Conservation (phyloP, 2,329 filamentous ascomycete species). For the Fusarium coicis region DNA sequence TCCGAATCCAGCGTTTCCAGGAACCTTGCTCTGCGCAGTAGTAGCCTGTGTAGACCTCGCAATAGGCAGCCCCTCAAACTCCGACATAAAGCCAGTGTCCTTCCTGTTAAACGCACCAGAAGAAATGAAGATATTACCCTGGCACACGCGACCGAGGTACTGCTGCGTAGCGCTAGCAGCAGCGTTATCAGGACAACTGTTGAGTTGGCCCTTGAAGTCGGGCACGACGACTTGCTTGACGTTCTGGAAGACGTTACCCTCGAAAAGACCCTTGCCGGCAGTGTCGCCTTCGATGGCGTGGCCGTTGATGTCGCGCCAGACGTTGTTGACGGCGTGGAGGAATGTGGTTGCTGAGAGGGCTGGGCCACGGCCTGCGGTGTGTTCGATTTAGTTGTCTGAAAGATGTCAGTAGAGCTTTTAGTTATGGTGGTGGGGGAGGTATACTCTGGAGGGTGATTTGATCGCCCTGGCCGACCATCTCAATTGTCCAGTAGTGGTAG, state of each 20-base stretch:
- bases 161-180: constrained; percentile 20
- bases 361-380: constrained; percentile 43
- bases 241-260: constrained; percentile 43
- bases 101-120: constrained; percentile 11
- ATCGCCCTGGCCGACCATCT: constrained; percentile 27
- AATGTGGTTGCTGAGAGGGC: constrained; percentile 44
- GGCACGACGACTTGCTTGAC: constrained; percentile 32
- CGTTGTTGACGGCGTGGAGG: constrained; percentile 47
- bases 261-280: constrained; percentile 41
- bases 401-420: not conserved
- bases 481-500: constrained; percentile 57
- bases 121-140: constrained; percentile 19
- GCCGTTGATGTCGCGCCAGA: constrained; percentile 43
- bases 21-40: constrained; percentile 1
- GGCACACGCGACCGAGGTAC: constrained; percentile 21
- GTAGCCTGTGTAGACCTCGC: constrained; percentile 5
- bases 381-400: constrained; percentile 21
- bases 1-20: constrained; percentile 4
- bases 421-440: not conserved
- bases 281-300: constrained; percentile 44
- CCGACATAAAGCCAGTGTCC: constrained; percentile 29
- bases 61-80: constrained; percentile 21
- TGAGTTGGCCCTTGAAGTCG: constrained; percentile 40
- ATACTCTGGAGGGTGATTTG: constrained; percentile 7
- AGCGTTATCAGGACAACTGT: constrained; percentile 37